phyloP scores from a whole-genome alignment of 2,329 filamentous ascomycete species.

The Aspergillus sp. region DNA sequence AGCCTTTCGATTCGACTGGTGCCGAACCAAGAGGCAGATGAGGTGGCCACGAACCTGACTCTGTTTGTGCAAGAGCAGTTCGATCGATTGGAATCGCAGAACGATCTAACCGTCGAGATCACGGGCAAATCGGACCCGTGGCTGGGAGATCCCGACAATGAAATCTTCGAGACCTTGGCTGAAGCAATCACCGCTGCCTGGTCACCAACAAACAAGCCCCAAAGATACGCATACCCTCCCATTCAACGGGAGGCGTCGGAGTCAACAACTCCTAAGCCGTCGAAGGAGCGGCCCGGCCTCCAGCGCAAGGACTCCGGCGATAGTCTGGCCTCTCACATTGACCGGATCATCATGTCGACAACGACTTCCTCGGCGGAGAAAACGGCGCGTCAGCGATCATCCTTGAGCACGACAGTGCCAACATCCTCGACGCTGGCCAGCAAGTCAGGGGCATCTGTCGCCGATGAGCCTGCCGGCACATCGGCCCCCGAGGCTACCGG shows the following conservation, averaged over 20 bases:
- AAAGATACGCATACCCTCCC: conserved; percentile 38
- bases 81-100: conserved; percentile 72
- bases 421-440: conserved; percentile 45
- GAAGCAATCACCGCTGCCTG: conserved; percentile 82
- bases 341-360: conserved; percentile 42
- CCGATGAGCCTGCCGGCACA: conserved; percentile 2
- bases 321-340: conserved; percentile 43
- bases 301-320: conserved; percentile 41
- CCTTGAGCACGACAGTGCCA: conserved; percentile 31
- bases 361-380: conserved; percentile 38
- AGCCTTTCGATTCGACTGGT: conserved; percentile 89
- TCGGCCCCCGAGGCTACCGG: background rate
- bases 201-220: conserved; percentile 52
- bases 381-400: conserved; percentile 31
- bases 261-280: conserved; percentile 11
- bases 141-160: conserved; percentile 87
- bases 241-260: conserved; percentile 23
- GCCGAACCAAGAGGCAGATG: conserved; percentile 83
- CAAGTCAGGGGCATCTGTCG: conserved; percentile 18
- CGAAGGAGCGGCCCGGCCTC: conserved; percentile 24
- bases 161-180: conserved; percentile 87
- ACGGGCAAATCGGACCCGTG: conserved; percentile 95
- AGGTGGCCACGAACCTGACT: conserved; percentile 69
- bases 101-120: conserved; percentile 77
- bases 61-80: conserved; percentile 73